Evolutionary conservation across 2,329 filamentous ascomycete genomes (phyloP).

Genomic region (Verticillium albo-atrum): DNA sequence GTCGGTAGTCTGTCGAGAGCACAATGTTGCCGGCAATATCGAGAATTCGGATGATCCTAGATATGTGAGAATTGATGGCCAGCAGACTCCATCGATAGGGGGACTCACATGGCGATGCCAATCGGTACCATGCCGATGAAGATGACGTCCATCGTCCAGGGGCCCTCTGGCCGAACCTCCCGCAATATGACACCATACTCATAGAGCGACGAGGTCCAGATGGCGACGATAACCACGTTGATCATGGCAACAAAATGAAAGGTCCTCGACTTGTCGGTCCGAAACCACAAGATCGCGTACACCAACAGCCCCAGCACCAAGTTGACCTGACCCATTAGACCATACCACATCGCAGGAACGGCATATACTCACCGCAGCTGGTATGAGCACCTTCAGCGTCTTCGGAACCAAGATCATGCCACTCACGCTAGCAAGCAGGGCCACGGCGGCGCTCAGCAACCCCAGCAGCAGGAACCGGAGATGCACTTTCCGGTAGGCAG

Average conservation of each 20-base stretch:
- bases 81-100: background rate
- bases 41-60: slow-evolving; percentile 30
- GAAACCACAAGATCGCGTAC: slow-evolving; percentile 25
- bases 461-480: slow-evolving; percentile 31
- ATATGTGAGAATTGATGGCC: slow-evolving; percentile 3
- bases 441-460: slow-evolving; percentile 21
- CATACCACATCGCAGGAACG: background rate
- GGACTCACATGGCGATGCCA: slow-evolving; percentile 29
- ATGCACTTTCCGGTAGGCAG: slow-evolving; percentile 27
- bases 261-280: slow-evolving; percentile 29
- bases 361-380: slow-evolving; percentile 24
- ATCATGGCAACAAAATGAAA: slow-evolving; percentile 32
- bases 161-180: background rate
- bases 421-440: slow-evolving; percentile 11
- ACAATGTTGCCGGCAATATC: slow-evolving; percentile 33
- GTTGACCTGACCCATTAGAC: slow-evolving; percentile 19
- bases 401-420: slow-evolving; percentile 24
- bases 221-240: slow-evolving; percentile 26
- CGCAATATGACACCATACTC: background rate
- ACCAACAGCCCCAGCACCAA: slow-evolving; percentile 31
- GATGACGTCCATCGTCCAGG: slow-evolving; percentile 5
- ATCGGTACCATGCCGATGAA: slow-evolving; percentile 24
- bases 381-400: background rate
- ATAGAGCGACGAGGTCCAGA: slow-evolving; percentile 23
- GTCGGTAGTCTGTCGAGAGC: slow-evolving; percentile 31